Evolutionary conservation across 2,329 filamentous ascomycete genomes (phyloP).

Genomic region (Calonectria multiphialidica): DNA sequence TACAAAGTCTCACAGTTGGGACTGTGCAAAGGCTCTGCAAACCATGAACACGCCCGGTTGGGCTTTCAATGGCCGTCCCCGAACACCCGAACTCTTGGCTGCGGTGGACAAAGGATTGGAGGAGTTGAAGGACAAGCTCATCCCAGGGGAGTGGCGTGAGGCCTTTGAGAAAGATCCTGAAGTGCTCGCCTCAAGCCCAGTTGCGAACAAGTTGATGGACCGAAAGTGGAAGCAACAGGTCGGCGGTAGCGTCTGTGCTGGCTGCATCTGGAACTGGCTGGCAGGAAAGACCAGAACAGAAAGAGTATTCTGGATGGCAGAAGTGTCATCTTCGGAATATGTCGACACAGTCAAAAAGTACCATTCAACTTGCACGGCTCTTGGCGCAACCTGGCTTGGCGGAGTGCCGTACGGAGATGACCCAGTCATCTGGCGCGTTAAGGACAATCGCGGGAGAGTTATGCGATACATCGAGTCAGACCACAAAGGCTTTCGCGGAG

Average conservation of each 20-base stretch:
- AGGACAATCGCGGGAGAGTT: neutral
- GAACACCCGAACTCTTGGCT: neutral
- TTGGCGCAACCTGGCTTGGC: slow-evolving; percentile 17
- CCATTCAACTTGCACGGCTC: slow-evolving; percentile 1
- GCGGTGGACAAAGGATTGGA: neutral
- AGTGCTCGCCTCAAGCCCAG: neutral
- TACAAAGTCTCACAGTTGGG: neutral
- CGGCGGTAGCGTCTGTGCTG: slow-evolving; percentile 8
- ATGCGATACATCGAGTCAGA: neutral
- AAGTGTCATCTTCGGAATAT: neutral
- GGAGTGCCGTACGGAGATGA: slow-evolving; percentile 14
- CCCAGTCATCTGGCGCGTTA: slow-evolving; percentile 12
- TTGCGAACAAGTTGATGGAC: neutral
- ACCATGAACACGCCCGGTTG: neutral
- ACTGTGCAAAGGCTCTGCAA: neutral
- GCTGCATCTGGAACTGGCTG: slow-evolving; percentile 16
- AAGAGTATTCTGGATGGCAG: neutral
- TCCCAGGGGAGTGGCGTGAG: neutral
- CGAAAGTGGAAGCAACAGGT: neutral
- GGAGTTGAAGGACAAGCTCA: neutral
- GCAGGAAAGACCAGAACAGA: neutral
- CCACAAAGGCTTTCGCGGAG: neutral
- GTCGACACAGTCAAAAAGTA: slow-evolving; percentile 8
- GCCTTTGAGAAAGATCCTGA: neutral
- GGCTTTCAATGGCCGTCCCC: neutral